These are phyloP conservation scores for Botrytis sinoallii DNA, from an alignment of 2,329 filamentous ascomycete species.

Conservation along the genomic window DNA sequence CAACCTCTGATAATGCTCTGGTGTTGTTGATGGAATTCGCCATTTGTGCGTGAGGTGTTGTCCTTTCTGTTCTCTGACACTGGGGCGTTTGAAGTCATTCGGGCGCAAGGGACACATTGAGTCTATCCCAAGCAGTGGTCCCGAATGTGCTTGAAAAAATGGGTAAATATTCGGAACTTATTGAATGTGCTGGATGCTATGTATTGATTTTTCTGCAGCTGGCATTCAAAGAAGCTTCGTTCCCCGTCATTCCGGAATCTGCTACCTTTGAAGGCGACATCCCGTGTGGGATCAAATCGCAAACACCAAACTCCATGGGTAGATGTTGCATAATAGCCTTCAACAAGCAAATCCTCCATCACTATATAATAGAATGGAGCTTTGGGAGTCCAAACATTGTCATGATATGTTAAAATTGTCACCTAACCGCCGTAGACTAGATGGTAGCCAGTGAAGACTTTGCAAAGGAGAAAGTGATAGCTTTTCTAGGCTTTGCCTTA, in stretches of 20 bases:
- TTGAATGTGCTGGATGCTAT: neutral
- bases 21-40: neutral
- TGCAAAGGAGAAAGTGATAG: neutral
- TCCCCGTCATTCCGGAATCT: neutral
- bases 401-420: neutral
- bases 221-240: neutral
- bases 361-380: neutral
- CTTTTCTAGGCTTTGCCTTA: neutral
- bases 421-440: neutral
- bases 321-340: neutral
- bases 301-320: neutral
- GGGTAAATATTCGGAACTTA: neutral
- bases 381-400: neutral
- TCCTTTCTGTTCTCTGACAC: neutral
- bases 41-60: neutral
- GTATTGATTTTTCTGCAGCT: neutral
- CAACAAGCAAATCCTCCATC: neutral
- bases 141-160: neutral
- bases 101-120: neutral
- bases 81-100: neutral
- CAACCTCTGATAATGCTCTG: no score
- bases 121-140: neutral
- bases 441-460: neutral
- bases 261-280: neutral
- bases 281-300: neutral